Base-by-base conservation (phyloP, 164 flowering plant species). In the Berberis vulgaris region DNA sequence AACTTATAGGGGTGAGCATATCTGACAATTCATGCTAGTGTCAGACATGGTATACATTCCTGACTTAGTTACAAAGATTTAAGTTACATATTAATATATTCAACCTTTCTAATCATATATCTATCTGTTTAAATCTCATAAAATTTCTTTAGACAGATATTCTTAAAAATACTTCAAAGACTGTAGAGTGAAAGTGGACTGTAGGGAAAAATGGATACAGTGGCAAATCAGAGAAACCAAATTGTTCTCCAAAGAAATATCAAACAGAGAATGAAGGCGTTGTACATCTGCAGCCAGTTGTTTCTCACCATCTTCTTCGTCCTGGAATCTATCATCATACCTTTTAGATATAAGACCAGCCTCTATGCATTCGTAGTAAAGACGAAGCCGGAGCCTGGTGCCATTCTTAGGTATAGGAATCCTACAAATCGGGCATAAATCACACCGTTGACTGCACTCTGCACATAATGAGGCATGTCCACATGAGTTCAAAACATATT, bases 391-490 rank as follows among this genome's bases (percentile, higher is more conserved):
- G 42, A 75, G 65, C 64, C 68, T 75, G 54, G 73, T 71, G 4
- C 74, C 83, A 64, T 59, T 80, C 69, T 81, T 86, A 49, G 88
- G 78, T 49, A 95, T 60, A 41, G 86, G 83, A 44, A 65, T 71
- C 73, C 97, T 76, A 80, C 99, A 95, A 61, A 95, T 80, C 8
- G 99, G 99, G 76, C 99, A 95, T 56, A 73, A 42, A 72, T 95
- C 97, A 81, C 89, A 88, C 41, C 95, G 77, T 65, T 84, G 96
- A 73, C 91, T 80, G 67, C 99, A 95, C 72, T 89, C 98, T 47
- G 76, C 82, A 73, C 99, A 91, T 46, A 95, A 77, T 1, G 98
- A 87, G 45, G 99, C 92, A 75, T 95, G 99, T 11, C 88, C 84
- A 62, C 99, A 95, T 42, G 98, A 79, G 56, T 49, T 78, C 71